phyloP scores from a whole-genome alignment of 805 yeast genomes.

The Blastobotrys robertii region DNA sequence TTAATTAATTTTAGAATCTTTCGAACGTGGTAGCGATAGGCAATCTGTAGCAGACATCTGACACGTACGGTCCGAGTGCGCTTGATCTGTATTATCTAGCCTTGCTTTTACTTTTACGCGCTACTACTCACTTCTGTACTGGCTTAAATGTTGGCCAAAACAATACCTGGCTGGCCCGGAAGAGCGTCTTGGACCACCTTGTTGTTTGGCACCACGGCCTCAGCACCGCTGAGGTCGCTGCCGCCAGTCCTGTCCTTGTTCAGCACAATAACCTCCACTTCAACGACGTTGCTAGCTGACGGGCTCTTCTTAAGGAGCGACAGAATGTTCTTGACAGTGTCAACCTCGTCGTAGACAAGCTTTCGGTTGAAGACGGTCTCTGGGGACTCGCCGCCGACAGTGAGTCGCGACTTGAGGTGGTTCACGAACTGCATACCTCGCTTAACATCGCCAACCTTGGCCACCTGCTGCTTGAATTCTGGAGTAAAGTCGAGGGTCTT shows the following conservation, averaged over 20 bases:
- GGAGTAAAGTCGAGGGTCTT: slow-evolving; percentile 26
- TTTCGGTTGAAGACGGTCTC: slow-evolving; percentile 82
- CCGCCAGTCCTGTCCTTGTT: slow-evolving; percentile 53
- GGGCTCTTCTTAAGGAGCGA: slow-evolving; percentile 55
- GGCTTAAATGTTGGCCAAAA: slow-evolving; percentile 50
- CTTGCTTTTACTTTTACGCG: background rate
- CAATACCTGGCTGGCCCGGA: slow-evolving; percentile 90
- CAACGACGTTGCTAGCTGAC: slow-evolving; percentile 44
- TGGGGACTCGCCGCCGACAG: slow-evolving; percentile 37
- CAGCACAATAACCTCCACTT: slow-evolving; percentile 52
- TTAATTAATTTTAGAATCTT: too few species aligned
- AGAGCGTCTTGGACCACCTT: slow-evolving; percentile 74
- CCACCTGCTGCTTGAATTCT: slow-evolving; percentile 30
- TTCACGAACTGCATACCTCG: slow-evolving; percentile 97
- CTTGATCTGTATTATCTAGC: background rate
- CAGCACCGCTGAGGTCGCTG: slow-evolving; percentile 56
- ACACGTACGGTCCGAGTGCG: background rate
- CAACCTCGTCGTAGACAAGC: slow-evolving; percentile 68
- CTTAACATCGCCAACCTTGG: slow-evolving; percentile 64
- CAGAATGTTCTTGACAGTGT: slow-evolving; percentile 47
- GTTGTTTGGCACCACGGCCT: slow-evolving; percentile 46
- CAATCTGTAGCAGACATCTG: too few species aligned
- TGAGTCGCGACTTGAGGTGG: slow-evolving; percentile 69
- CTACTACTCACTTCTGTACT: too few species aligned
- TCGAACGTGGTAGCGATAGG: too few species aligned